phyloP scores from a whole-genome alignment of 805 yeast genomes.

The Lachancea quebecensis region DNA sequence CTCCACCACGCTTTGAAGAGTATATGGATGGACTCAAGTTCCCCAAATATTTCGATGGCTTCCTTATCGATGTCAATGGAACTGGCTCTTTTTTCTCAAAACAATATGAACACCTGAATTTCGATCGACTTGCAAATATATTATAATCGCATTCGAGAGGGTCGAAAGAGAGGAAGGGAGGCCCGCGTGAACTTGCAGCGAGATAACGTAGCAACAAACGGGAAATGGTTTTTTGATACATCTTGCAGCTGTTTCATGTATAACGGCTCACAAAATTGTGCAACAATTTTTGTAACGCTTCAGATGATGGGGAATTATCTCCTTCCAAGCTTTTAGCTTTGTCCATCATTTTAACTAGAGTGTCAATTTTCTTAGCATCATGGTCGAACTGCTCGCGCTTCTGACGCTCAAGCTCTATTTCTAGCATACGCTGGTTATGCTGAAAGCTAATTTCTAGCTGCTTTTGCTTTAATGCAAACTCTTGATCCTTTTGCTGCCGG shows the following conservation, averaged over 20 bases:
- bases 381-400: conserved; percentile 1
- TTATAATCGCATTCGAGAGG: not conserved
- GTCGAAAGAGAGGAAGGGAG: not conserved
- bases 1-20: conserved; percentile 1
- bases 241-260: not conserved
- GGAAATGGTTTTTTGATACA: not conserved
- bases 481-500: too few relatives aligned
- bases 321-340: conserved; percentile 2
- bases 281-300: not conserved
- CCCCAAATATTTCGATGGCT: not conserved
- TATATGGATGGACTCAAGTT: not conserved
- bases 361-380: not conserved
- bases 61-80: not conserved
- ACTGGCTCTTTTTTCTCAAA: not conserved
- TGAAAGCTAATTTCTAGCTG: not conserved
- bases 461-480: not conserved
- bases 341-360: not conserved
- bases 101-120: not conserved
- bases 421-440: not conserved
- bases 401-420: not conserved
- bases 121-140: too few relatives aligned
- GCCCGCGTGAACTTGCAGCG: not conserved
- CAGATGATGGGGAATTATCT: not conserved
- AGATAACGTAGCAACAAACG: not conserved
- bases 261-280: not conserved